These are phyloP conservation scores for Nicotiana sylvestris DNA, from an alignment of 257 asterid species.

Conservation along the genomic window DNA sequence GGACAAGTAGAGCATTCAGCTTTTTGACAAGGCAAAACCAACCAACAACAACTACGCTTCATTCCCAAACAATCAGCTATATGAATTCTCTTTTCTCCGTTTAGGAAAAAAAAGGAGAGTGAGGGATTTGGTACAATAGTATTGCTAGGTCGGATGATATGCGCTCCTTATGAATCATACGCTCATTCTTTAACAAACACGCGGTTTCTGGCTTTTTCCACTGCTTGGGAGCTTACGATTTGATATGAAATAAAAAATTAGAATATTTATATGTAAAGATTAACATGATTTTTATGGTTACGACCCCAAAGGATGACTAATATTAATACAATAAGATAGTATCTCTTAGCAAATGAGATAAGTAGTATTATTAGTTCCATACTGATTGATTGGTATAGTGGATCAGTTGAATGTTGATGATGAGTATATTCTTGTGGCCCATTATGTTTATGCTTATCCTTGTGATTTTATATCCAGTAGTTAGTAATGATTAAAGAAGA, in stretches of 20 bases:
- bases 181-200: background rate
- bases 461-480: background rate
- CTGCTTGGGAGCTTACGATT: background rate
- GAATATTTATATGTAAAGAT: background rate
- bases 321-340: background rate
- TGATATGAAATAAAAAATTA: background rate
- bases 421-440: background rate
- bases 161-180: background rate
- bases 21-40: too few species aligned
- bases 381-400: background rate
- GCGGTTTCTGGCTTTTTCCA: too few species aligned
- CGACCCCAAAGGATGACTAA: background rate
- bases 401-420: slow-evolving; percentile 1
- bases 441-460: background rate
- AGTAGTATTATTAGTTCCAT: background rate
- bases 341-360: background rate
- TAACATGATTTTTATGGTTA: background rate
- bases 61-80: too few species aligned
- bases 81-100: too few species aligned
- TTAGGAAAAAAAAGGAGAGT: too few species aligned
- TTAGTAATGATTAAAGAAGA: background rate
- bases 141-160: background rate
- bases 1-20: too few species aligned
- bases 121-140: background rate
- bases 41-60: too few species aligned